A percentile compares a stretch with the other conserved stretches of the same genome.
Evolutionary conservation across 805 yeast species (phyloP).

Genomic region (Metschnikowia peoriensis): DNA sequence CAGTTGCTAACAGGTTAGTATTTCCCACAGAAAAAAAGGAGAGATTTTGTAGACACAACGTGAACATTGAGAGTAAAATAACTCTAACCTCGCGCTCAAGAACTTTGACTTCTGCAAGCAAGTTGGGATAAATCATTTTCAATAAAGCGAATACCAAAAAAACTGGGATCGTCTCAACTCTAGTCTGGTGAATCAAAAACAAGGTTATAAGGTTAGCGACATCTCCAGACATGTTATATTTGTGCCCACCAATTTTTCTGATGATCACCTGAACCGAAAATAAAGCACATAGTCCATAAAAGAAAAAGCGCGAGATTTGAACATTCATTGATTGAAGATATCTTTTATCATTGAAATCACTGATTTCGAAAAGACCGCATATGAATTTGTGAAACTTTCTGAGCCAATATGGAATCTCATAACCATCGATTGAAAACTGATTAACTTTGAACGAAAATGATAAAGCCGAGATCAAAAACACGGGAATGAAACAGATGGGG

Average conservation of each 20-base stretch:
- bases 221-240: constrained; percentile 23
- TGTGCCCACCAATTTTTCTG: background rate
- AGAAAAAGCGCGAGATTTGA: constrained; percentile 26
- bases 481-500: constrained; percentile 40
- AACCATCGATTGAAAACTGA: constrained; percentile 55
- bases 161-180: constrained; percentile 54
- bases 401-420: constrained; percentile 45
- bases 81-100: constrained; percentile 18
- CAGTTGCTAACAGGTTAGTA: constrained; percentile 87
- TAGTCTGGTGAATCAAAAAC: constrained; percentile 54
- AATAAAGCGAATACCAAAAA: constrained; percentile 38
- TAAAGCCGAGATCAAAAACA: constrained; percentile 46
- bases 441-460: constrained; percentile 54
- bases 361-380: constrained; percentile 26
- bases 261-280: constrained; percentile 26
- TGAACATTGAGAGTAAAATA: constrained; percentile 31
- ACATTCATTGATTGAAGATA: constrained; percentile 24
- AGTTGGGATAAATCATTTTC: constrained; percentile 19
- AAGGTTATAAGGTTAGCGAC: constrained; percentile 36
- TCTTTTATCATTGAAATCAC: constrained; percentile 13
- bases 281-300: constrained; percentile 28
- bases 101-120: constrained; percentile 8
- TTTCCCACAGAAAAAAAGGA: constrained; percentile 86
- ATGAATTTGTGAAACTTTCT: constrained; percentile 27
- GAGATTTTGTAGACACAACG: constrained; percentile 64